A percentile compares a stretch with the other conserved stretches of the same genome.
Evolutionary conservation across 2,329 filamentous ascomycete species (phyloP).

Genomic region (Simplicillium aogashimaense): DNA sequence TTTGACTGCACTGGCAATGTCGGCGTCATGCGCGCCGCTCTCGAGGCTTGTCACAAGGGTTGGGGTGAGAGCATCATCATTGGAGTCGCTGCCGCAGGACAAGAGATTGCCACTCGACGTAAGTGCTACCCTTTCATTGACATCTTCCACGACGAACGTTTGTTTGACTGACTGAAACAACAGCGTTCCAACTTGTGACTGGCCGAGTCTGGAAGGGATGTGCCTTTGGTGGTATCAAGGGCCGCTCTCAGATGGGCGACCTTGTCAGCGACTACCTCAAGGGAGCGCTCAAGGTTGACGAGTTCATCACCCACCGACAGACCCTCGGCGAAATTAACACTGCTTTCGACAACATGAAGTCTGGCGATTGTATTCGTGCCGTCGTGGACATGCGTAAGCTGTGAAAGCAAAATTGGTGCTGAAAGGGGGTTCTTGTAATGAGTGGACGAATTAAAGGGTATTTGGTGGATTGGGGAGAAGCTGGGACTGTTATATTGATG

Average conservation of each 20-base stretch:
- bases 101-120: conserved; percentile 92
- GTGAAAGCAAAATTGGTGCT: conserved; percentile 7
- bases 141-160: no score
- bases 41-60: conserved; percentile 98
- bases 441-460: background rate
- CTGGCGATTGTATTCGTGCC: conserved; percentile 91
- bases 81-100: conserved; percentile 89
- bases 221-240: conserved; percentile 97
- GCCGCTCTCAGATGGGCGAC: conserved; percentile 78
- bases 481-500: background rate
- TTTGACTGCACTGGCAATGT: conserved; percentile 99
- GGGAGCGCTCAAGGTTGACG: conserved; percentile 91
- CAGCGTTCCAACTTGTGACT: conserved; percentile 93
- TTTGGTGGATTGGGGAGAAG: background rate
- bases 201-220: conserved; percentile 97
- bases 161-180: no score
- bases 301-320: conserved; percentile 98
- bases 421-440: no score
- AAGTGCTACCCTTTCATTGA: conserved; percentile 32
- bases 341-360: conserved; percentile 90
- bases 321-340: conserved; percentile 73
- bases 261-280: conserved; percentile 85
- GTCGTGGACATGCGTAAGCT: conserved; percentile 60
- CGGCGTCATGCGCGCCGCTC: conserved; percentile 84
- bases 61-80: conserved; percentile 99